Base-by-base conservation (phyloP, 225 moss, liverwort and hornwort species). In the Physcomitrium patens region DNA sequence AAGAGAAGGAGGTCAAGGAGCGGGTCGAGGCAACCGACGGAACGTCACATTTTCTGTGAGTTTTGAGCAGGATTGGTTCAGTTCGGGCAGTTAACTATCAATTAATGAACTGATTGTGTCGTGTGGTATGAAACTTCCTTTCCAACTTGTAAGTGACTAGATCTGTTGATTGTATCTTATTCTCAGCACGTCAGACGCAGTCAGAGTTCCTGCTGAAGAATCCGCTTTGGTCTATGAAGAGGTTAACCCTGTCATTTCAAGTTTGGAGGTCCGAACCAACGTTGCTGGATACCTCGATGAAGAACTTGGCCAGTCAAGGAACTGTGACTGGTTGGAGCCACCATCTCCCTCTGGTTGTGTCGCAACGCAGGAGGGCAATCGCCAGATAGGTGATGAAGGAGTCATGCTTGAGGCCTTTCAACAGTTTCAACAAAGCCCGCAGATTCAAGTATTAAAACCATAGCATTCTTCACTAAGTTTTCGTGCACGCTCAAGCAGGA, bases 251-350 rank as follows among this genome's bases (percentile, higher is more conserved):
- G 64, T 61, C 14, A 68, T 65, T 45, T 71, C 80, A 42, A 47
- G 12, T 73, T 54, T 69, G 27, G 52, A 68, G 61, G 70, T 60
- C 18, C 65, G 56, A 69, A 28, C 68, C 22, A 86, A 77, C 17
- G 42, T 24, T 53, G 65, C 50, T 27, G 78, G 76, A 9, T 49
- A 48, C 57, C 68, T 71, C 42, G 74, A 86, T 68, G 82, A 87
- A 61, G 75, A 56, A 67, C 58, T 52, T 61, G 69, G 75, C 64
- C 78, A 71, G 68, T 62, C 76, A 77, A 63, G 60, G 57, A 86
- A 62, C 0, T 75, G 76, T 47, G 94, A 94, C 72, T 97, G 96
- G 96, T 73, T 91, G 78, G 96, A 97, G 76, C 96, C 96, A 12
- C 89, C 96, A 53, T 76, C 77, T 10, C 65, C 84, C 48, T 24